Conservation (phyloP, 163 green algal species). For the Volvox carteri region DNA sequence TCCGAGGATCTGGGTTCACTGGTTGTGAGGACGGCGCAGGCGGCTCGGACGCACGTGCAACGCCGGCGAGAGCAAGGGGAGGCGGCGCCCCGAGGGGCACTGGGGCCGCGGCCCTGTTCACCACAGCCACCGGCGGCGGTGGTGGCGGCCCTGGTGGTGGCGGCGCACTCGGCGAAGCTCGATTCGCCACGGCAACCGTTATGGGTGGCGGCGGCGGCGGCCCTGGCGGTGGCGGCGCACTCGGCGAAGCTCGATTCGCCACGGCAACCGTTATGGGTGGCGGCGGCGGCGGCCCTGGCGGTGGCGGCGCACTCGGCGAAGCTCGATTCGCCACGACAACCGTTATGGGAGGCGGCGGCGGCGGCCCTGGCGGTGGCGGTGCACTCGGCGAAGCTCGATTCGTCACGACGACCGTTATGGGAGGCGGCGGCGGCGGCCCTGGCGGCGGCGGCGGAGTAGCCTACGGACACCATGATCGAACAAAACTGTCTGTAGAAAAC, state of each 20-base stretch:
- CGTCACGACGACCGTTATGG: not conserved
- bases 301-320: slow-evolving; percentile 5
- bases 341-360: slow-evolving; percentile 4
- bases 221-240: slow-evolving; percentile 4
- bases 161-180: not conserved
- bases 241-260: not conserved
- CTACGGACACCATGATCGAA: no score
- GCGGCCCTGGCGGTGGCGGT: slow-evolving; percentile 35
- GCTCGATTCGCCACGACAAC: not conserved
- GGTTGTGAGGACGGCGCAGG: no score
- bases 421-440: slow-evolving; percentile 14
- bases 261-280: not conserved
- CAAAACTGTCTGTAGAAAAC: no score
- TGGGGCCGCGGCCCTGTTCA: not conserved
- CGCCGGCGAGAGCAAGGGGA: no score
- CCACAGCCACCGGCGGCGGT: not conserved
- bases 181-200: not conserved
- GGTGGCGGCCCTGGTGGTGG: slow-evolving; percentile 15
- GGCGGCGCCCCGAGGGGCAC: no score
- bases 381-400: not conserved
- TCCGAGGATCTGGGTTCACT: no score
- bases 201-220: slow-evolving; percentile 19
- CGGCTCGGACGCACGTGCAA: no score
- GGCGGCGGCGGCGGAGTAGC: not conserved
- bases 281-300: slow-evolving; percentile 28